phyloP scores from a whole-genome alignment of 768 basidiomycete genomes.

The Lactifluus piperatus region DNA sequence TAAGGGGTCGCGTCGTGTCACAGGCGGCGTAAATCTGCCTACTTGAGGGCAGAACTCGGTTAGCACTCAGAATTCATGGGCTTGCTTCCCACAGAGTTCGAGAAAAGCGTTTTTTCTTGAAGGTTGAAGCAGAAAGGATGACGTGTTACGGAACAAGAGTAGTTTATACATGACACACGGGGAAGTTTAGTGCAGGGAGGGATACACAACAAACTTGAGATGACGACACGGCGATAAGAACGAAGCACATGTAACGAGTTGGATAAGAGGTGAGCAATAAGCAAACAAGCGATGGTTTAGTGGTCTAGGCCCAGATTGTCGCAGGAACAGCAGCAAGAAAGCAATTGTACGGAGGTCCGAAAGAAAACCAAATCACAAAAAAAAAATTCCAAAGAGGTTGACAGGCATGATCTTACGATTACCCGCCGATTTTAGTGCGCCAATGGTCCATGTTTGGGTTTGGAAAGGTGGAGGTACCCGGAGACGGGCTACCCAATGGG shows the following conservation, averaged over 20 bases:
- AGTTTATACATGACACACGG: constrained; percentile 14
- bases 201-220: constrained; percentile 9
- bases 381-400: not conserved
- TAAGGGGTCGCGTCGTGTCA: not conserved
- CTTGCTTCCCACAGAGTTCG: constrained; percentile 5
- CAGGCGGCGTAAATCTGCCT: not conserved
- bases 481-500: not conserved
- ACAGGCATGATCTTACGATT: not conserved
- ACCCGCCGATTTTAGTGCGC: constrained; percentile 16
- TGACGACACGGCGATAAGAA: constrained; percentile 8
- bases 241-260: constrained; percentile 7
- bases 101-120: constrained; percentile 14
- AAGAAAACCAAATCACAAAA: not conserved
- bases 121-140: constrained; percentile 4
- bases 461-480: constrained; percentile 2
- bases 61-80: constrained; percentile 2
- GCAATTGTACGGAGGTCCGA: constrained; percentile 7
- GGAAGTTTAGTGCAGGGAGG: constrained; percentile 1
- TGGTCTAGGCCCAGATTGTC: constrained; percentile 5
- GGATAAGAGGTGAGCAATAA: not conserved
- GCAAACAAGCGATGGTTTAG: not conserved
- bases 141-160: constrained; percentile 8
- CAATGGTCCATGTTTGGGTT: constrained; percentile 10
- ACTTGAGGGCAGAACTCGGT: not conserved
- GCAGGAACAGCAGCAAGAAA: constrained; percentile 9